Evolutionary conservation across 352 stramenopile genomes (phyloP).

Genomic region (Albugo laibachii): DNA sequence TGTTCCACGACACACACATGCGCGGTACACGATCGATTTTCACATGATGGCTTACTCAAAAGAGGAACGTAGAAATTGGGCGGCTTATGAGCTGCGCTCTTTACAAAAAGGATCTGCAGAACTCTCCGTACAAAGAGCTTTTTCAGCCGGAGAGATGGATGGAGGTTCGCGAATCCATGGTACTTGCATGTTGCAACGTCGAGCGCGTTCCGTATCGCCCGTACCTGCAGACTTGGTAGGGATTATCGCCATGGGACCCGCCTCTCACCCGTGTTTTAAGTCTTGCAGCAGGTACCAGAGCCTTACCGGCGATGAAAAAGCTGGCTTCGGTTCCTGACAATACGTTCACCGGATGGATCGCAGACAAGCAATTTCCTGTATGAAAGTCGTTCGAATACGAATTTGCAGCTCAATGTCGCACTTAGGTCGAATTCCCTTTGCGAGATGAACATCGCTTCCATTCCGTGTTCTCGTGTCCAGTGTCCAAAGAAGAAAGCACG

Average conservation of each 20-base stretch:
- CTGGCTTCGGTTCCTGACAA: constrained; percentile 57
- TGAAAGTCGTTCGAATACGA: background rate
- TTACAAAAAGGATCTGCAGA: constrained; percentile 44
- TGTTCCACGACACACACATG: constrained; percentile 34
- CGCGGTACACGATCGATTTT: constrained; percentile 13
- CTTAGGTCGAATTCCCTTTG: constrained; percentile 54
- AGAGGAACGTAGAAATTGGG: constrained; percentile 29
- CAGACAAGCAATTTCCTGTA: constrained; percentile 53
- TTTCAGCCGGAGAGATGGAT: constrained; percentile 50
- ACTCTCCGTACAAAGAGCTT: constrained; percentile 65
- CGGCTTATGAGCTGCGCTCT: constrained; percentile 66
- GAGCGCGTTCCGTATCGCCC: constrained; percentile 42
- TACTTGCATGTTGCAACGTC: constrained; percentile 51
- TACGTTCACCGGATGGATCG: constrained; percentile 54
- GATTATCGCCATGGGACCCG: background rate
- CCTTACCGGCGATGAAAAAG: constrained; percentile 58
- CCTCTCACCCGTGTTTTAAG: constrained; percentile 9
- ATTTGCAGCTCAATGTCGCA: background rate
- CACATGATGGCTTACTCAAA: background rate
- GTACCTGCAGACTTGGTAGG: constrained; percentile 56
- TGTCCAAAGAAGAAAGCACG: constrained; percentile 77
- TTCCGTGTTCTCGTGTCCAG: constrained; percentile 71
- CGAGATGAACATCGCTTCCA: constrained; percentile 69
- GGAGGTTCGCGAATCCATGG: constrained; percentile 42
- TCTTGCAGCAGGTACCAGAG: constrained; percentile 42